These are phyloP conservation scores for Zymoseptoria passerinii DNA, from an alignment of 2,329 filamentous ascomycete genomes.

Conservation along the genomic window DNA sequence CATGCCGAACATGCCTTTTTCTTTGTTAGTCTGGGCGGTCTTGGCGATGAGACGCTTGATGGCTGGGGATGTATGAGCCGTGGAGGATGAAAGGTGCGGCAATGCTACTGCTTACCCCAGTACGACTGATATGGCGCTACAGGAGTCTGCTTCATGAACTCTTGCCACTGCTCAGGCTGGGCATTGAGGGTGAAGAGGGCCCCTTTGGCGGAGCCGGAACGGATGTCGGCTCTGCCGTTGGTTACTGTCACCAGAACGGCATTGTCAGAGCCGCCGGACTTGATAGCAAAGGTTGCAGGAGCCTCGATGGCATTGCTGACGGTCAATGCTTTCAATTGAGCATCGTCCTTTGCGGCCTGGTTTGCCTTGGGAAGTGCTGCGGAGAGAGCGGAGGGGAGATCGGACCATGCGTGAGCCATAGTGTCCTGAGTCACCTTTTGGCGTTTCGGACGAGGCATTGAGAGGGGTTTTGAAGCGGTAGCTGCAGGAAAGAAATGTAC, in stretches of 20 bases:
- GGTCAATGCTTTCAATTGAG: slow-evolving; percentile 26
- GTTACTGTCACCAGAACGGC: slow-evolving; percentile 24
- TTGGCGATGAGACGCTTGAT: slow-evolving; percentile 11
- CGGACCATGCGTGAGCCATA: slow-evolving; percentile 25
- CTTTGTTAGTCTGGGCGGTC: slow-evolving; percentile 8
- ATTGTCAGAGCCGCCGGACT: slow-evolving; percentile 22
- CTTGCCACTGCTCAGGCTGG: slow-evolving; percentile 39
- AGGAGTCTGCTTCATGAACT: slow-evolving; percentile 38
- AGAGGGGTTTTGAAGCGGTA: not conserved
- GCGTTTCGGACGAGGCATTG: slow-evolving; percentile 13
- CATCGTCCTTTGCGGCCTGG: slow-evolving; percentile 21
- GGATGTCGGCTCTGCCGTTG: slow-evolving; percentile 23
- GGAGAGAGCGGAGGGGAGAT: slow-evolving; percentile 22
- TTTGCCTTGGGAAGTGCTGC: slow-evolving; percentile 22
- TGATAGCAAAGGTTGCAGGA: slow-evolving; percentile 28
- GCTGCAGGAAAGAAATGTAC: not conserved
- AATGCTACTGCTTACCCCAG: slow-evolving; percentile 31
- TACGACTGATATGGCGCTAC: slow-evolving; percentile 39
- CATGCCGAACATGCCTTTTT: slow-evolving; percentile 35
- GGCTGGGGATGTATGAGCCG: slow-evolving; percentile 1
- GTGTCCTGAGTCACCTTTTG: slow-evolving; percentile 13
- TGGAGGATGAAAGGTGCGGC: not conserved
- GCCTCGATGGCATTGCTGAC: slow-evolving; percentile 24
- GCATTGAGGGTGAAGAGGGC: slow-evolving; percentile 34
- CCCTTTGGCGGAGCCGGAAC: slow-evolving; percentile 17